Base-by-base conservation (phyloP, 2,329 filamentous ascomycete species). In the Penicillium polonicum region DNA sequence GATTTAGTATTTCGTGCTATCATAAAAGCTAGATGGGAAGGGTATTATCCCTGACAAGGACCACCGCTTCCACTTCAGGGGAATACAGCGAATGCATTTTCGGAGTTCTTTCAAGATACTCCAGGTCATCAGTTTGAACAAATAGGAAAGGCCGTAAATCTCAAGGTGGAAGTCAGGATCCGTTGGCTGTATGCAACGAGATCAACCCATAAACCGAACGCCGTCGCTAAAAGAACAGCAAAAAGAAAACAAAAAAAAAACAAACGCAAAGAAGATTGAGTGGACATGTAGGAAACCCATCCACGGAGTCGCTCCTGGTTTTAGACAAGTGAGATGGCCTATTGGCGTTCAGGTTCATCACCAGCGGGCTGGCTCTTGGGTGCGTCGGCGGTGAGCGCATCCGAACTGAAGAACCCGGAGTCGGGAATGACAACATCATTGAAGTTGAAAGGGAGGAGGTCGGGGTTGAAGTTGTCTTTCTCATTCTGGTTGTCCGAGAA, bases 371-470 rank as follows among this genome's bases (percentile, higher is more conserved):
- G 65, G 33, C 53, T 51, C 48, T 73, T 72, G 21, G 62, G 57
- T 17, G 66, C 44, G 15, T 73, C 68, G 23, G 61, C 59, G 41
- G 69, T 64, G 19, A 72, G 61, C 25, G 72, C 62, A 39, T 75
- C 70, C 21, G 71, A 72, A 39, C 72, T 71, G 61, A 76, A 76
- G 44, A 75, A 69, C 13, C 71, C 67, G 7, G 71, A 72, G 55
- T 76, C 74, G 43, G 75, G 70, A 31, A 72, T 57, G 27, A 62
- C 65, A 23, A 68, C 57, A 35, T 68, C 65, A 5, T 55, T 64
- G 49, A 73, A 71, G 21, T 69, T 61, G 55, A 76, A 72, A 21
- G 70, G 66, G 36, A 70, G 65, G 52, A 74, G 69, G 7, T 68
- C 54, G n/a, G 66, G 60, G 33, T 65, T 55, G 8, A 68, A 55